Percentiles rank a stretch among this genome's conserved stretches.
These are phyloP conservation scores for Penicillium digitatum DNA, from an alignment of 2,329 filamentous ascomycete species.

Conservation along the genomic window DNA sequence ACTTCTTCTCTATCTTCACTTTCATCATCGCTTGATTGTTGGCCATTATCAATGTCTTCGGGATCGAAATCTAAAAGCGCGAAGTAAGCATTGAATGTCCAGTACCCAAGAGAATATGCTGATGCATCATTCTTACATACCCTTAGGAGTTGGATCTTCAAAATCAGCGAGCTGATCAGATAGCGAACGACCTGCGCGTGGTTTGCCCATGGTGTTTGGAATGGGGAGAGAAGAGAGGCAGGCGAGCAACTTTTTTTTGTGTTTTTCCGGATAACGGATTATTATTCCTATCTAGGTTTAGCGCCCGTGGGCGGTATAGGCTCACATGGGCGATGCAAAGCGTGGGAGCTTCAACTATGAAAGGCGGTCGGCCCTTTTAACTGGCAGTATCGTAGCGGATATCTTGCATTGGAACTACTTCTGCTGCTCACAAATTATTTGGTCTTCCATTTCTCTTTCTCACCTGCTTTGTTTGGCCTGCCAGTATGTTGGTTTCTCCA, in stretches of 20 bases:
- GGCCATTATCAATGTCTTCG: constrained; percentile 60
- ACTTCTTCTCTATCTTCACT: constrained; percentile 46
- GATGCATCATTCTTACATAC: constrained; percentile 42
- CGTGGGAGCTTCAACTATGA: neutral
- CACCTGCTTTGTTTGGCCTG: neutral
- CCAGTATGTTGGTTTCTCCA: neutral
- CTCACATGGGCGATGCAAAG: neutral
- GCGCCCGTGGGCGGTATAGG: neutral
- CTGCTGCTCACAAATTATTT: neutral
- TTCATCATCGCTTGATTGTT: constrained; percentile 54
- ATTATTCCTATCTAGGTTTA: constrained; percentile 15
- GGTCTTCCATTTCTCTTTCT: neutral
- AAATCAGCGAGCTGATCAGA: constrained; percentile 60
- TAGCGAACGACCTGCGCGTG: constrained; percentile 48
- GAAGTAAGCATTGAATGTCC: constrained; percentile 6
- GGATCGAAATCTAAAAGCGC: constrained; percentile 68
- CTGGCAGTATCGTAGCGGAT: constrained; percentile 12
- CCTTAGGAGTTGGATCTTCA: constrained; percentile 59
- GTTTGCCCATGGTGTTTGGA: constrained; percentile 44
- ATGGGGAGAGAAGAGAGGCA: constrained; percentile 4
- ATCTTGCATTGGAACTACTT: neutral
- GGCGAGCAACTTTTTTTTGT: constrained; percentile 21
- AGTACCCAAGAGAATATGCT: neutral
- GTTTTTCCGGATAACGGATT: constrained; percentile 24
- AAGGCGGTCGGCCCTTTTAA: neutral